A percentile compares a stretch with the other conserved stretches of the same genome.
Evolutionary conservation across 1,284 basidiomycete species (phyloP).

Genomic region (Cryptococcus wingfieldii): DNA sequence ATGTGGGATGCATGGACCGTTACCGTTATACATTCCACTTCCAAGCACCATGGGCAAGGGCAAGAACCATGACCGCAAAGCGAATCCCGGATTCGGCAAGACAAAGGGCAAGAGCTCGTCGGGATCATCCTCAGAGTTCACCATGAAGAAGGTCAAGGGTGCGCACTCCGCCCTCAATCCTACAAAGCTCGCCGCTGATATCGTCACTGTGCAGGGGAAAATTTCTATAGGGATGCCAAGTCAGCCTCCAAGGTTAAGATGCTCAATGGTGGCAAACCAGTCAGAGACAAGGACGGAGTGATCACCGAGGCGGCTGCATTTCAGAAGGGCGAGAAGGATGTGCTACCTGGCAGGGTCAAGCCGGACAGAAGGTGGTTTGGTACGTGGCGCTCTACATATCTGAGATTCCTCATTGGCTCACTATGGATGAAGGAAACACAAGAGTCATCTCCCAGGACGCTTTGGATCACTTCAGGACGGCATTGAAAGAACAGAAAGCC

Average conservation of each 20-base stretch:
- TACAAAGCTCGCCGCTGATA: neutral
- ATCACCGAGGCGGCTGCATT: constrained; percentile 87
- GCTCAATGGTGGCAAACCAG: constrained; percentile 82
- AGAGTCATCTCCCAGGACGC: constrained; percentile 95
- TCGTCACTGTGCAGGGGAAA: constrained; percentile 57
- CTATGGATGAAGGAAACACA: constrained; percentile 69
- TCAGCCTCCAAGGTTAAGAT: constrained; percentile 76
- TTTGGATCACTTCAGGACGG: constrained; percentile 88
- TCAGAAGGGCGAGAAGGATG: constrained; percentile 85
- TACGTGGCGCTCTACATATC: constrained; percentile 50
- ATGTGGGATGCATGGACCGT: no score
- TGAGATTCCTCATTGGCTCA: neutral
- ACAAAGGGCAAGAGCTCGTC: constrained; percentile 33
- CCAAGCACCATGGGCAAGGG: constrained; percentile 45
- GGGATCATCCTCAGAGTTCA: constrained; percentile 37
- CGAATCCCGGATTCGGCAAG: constrained; percentile 37
- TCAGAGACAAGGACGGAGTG: constrained; percentile 82
- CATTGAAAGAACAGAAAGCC: constrained; percentile 71
- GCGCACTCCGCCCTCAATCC: neutral
- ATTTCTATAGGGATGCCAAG: constrained; percentile 91
- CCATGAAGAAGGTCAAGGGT: constrained; percentile 62
- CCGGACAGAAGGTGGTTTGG: constrained; percentile 94
- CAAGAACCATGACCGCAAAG: constrained; percentile 47
- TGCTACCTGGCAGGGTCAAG: constrained; percentile 79
- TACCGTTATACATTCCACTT: no score